Percentiles rank a stretch among this genome's conserved stretches.
Evolutionary conservation across 2,329 filamentous ascomycete genomes (phyloP).

Genomic region (Paramyrothecium roridum): DNA sequence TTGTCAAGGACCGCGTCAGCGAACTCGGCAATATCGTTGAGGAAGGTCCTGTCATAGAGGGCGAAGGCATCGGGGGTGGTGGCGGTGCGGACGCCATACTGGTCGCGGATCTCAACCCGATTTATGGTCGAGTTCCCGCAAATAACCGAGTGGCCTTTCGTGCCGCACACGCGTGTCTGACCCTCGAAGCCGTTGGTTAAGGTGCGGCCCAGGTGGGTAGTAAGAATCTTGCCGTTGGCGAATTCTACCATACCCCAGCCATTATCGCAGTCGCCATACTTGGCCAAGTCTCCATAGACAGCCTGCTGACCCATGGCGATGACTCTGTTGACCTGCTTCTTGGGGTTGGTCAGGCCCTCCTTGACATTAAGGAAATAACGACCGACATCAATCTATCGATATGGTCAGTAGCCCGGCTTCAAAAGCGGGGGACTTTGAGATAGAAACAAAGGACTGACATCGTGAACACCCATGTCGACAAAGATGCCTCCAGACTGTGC

Average conservation of each 20-base stretch:
- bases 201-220: constrained; percentile 27
- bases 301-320: constrained; percentile 26
- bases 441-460: constrained; percentile 8
- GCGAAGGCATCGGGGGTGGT: constrained; percentile 14
- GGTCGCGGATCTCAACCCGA: constrained; percentile 8
- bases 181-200: constrained; percentile 31
- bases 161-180: constrained; percentile 28
- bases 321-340: constrained; percentile 25
- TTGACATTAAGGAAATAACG: constrained; percentile 20
- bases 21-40: constrained; percentile 16
- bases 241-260: constrained; percentile 31
- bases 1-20: constrained; percentile 12
- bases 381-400: constrained; percentile 16
- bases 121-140: constrained; percentile 14
- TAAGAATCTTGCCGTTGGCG: constrained; percentile 29
- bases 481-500: constrained; percentile 28
- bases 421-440: background rate
- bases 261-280: constrained; percentile 25
- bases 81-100: constrained; percentile 7
- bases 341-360: constrained; percentile 19
- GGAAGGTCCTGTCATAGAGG: constrained; percentile 13
- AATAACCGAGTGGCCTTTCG: constrained; percentile 24
- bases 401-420: background rate
- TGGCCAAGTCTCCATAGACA: constrained; percentile 23
- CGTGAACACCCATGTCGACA: constrained; percentile 27